Evolutionary conservation across 345 rosid genomes (phyloP).

Genomic region (Hirschfeldia incana): DNA sequence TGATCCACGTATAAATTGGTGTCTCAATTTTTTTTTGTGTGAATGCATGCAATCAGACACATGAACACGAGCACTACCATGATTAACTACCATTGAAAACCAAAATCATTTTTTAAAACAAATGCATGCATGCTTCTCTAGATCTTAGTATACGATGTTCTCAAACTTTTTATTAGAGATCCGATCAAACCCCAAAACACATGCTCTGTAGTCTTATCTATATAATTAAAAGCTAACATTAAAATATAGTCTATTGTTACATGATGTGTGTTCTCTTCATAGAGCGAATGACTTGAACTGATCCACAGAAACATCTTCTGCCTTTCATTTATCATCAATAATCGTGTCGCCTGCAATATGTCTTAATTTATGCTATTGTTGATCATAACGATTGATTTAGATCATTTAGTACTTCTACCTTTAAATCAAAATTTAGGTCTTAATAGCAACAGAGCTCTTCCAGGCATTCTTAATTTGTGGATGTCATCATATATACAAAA

Average conservation of each 20-base stretch:
- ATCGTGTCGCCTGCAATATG: constrained; percentile 1
- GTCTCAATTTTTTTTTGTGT: too few species aligned
- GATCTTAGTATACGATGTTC: constrained; percentile 6
- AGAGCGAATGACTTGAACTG: not conserved
- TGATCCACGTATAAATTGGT: too few species aligned
- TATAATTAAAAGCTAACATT: not conserved
- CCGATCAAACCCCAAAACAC: constrained; percentile 19
- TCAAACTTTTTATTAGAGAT: constrained; percentile 13
- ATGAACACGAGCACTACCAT: too few species aligned
- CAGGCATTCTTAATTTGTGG: too few species aligned
- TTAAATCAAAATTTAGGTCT: not conserved
- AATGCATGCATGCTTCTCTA: constrained; percentile 9
- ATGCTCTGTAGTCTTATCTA: not conserved
- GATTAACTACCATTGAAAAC: not conserved
- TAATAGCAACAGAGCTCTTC: too few species aligned
- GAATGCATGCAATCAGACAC: too few species aligned
- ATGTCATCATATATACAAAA: not conserved
- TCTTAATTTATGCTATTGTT: not conserved
- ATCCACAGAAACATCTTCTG: constrained; percentile 14
- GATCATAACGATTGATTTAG: not conserved
- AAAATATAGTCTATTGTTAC: not conserved
- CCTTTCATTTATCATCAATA: constrained; percentile 3
- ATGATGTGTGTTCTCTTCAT: not conserved
- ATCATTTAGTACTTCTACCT: not conserved
- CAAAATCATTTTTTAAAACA: not conserved